Base-by-base conservation (phyloP, 805 yeast species). In the Candida germanica region DNA sequence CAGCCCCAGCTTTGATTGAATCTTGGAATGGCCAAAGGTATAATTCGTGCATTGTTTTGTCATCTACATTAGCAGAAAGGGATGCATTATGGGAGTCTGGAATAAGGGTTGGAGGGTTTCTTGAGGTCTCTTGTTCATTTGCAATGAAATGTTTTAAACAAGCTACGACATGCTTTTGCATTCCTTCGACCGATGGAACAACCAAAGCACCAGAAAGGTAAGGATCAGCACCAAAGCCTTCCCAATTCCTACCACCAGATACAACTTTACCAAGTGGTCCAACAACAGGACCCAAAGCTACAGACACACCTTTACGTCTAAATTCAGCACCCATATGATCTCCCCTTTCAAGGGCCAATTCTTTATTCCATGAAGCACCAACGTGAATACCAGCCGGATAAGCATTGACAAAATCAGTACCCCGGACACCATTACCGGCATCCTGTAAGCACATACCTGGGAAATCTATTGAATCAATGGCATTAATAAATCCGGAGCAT, bases 1-100 rank as follows among this genome's bases (percentile, higher is more conserved):
- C 82, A 19, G 61, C 79, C 20, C 82, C 82, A 6, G 83, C 78
- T 38, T 66, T 67, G 15, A 79, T 62, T 20, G 75, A 73, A 46
- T 79, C 81, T 4, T 80, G 81, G 59, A 75, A 79, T 8, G 84
- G 84, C 84, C 84, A 77, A 27, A 76, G 53, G 49, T 71, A 79
- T 2, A 76, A 50, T 48, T 79, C 85, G 49, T 75, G 83, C 71
- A 79, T 66, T 1, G 78, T 71, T 19, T 78, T 59, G 48, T 77
- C 83, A 38, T 77, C 81, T 30, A 77, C 72, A 40, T 76, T 73
- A 9, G 79, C 59, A 40, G 76, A 69, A 14, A 75, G 59, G 3
- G 80, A 62, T 5, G 57, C 54, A 13, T 60, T 50, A 23, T 74
- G 56, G 8, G 46, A 38, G 33, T 63, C 66, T 71, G 71, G 72